A percentile compares a stretch with the other conserved stretches of the same genome.
These are phyloP conservation scores for Scutellaria baicalensis DNA, from an alignment of 257 asterid species.

Conservation along the genomic window DNA sequence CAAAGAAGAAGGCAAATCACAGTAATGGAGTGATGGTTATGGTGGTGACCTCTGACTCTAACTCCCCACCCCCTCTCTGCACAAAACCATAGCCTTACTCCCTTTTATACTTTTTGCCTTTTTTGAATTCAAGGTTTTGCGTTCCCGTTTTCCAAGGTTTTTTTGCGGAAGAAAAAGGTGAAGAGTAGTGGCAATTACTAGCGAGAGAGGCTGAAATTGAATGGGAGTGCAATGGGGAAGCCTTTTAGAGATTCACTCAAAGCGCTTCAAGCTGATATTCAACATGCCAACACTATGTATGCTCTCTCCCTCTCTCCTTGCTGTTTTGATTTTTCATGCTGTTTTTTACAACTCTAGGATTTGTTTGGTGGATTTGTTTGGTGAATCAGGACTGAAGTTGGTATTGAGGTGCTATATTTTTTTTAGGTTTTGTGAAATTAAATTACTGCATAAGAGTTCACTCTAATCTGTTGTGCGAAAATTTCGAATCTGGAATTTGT, in stretches of 20 bases:
- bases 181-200: background rate
- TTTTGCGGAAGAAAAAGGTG: background rate
- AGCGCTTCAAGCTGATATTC: conserved; percentile 94
- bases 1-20: conserved; percentile 16
- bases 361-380: background rate
- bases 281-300: conserved; percentile 87
- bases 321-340: background rate
- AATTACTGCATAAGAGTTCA: background rate
- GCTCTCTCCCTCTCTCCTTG: background rate
- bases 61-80: background rate
- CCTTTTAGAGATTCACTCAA: conserved; percentile 83
- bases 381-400: background rate
- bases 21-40: background rate
- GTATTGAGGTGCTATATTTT: background rate
- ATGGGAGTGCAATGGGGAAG: conserved; percentile 77
- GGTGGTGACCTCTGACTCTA: background rate
- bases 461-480: background rate
- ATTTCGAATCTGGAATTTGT: background rate
- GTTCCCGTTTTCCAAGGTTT: background rate
- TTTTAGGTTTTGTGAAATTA: background rate
- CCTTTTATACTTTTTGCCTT: background rate
- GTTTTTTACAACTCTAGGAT: background rate
- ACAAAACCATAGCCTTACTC: background rate
- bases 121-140: background rate
- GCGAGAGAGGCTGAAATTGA: conserved; percentile 18